Evolutionary conservation across 2,329 filamentous ascomycete species (phyloP), one percentile per base, ranked within the genome.

Genomic region (Aspergillus uvarum): DNA sequence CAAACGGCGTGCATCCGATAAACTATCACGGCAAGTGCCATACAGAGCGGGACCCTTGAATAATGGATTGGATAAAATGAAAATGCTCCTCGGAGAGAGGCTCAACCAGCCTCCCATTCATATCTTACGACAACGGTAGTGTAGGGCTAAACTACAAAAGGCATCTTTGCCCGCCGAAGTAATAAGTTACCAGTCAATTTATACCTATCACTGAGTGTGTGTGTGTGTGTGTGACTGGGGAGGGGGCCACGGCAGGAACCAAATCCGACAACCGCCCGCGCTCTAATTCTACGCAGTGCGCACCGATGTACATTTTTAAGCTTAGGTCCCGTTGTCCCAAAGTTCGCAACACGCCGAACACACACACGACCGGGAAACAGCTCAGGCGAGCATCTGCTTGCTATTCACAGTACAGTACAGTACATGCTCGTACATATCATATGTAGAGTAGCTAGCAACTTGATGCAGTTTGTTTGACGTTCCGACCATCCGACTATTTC

Each of bases 11-110:
- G 52, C 51, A 55, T 16, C 47, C 54, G 54, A 51, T 47, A 42
- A 47, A 56, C 19, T 60, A 47, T 58, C 58, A 58, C 58, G 60
- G 60, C 50, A 62, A 38, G 47, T 22, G 49, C 60, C 58, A 60
- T 58, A 57, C 60, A 54, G 58, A 47, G 58, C 51, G 32, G 53
- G 53, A 55, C 53, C 53, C 53, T 55, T 42, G 50, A 51, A 26
- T 35, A 11, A 26, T 24, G 6, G 31, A 22, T 22, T 31, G 31
- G 31, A 12, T 21, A 14, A 19, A 16, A 8, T 22, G 16, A 8
- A n/a, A 52, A 52, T 32, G 3, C 5, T 44, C 31, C 42, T 26
- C 38, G 47, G 19, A 54, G 47, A 48, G 10, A 58, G 22, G 14
- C 21, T 16, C 32, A 57, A 16, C 32, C 32, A 35, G 14, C 14